Evolutionary conservation across 441 rosid genomes (phyloP).

Genomic region (Eruca vesicaria): DNA sequence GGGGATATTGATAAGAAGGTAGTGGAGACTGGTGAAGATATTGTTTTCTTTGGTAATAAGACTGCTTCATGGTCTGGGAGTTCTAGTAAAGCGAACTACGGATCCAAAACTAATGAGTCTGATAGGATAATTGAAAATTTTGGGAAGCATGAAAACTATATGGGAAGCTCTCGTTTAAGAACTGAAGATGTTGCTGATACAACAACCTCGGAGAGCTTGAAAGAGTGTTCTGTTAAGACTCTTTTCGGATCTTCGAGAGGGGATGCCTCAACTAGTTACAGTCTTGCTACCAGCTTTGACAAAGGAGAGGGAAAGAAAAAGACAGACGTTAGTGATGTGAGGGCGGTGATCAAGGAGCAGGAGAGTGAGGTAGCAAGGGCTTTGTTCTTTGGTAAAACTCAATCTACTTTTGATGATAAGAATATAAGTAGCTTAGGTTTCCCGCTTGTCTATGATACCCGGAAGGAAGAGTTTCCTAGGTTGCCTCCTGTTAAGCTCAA

Average conservation of each 20-base stretch:
- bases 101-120: slow-evolving; percentile 41
- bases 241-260: slow-evolving; percentile 61
- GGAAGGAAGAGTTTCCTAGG: slow-evolving; percentile 85
- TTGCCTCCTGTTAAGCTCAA: slow-evolving; percentile 92
- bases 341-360: slow-evolving; percentile 74
- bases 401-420: slow-evolving; percentile 52
- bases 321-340: slow-evolving; percentile 49
- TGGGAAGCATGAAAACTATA: slow-evolving; percentile 36
- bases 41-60: slow-evolving; percentile 50
- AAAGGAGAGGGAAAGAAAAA: slow-evolving; percentile 76
- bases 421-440: slow-evolving; percentile 42
- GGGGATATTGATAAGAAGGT: slow-evolving; percentile 41
- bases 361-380: slow-evolving; percentile 92
- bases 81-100: slow-evolving; percentile 45
- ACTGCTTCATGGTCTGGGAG: slow-evolving; percentile 59
- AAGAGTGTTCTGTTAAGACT: slow-evolving; percentile 71
- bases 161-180: slow-evolving; percentile 53
- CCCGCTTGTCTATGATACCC: slow-evolving; percentile 53
- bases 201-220: slow-evolving; percentile 61
- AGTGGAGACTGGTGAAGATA: slow-evolving; percentile 56
- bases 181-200: slow-evolving; percentile 45
- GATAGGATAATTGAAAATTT: slow-evolving; percentile 43
- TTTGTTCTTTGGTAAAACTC: slow-evolving; percentile 64
- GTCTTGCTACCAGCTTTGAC: slow-evolving; percentile 37
- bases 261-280: slow-evolving; percentile 57